A percentile compares a stretch with the other conserved stretches of the same genome.
Conservation (phyloP, 2,329 filamentous ascomycete species). For the Colletotrichum incanum region DNA sequence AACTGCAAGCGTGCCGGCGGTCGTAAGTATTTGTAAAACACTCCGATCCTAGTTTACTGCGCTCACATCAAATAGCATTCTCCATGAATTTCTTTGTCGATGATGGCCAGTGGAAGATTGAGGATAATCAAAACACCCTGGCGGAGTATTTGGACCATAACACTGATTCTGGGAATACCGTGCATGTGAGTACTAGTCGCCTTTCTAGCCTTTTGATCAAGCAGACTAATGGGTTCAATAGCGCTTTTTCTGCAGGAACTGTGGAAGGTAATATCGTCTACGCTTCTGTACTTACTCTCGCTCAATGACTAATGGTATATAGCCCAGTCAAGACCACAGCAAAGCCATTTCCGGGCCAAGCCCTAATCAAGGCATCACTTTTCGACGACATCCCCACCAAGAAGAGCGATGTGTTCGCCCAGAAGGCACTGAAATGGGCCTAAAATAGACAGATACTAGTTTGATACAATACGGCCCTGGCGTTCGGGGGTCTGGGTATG, state of each 20-base stretch:
- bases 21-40: neutral
- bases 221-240: neutral
- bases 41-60: neutral
- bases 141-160: slow-evolving; percentile 31
- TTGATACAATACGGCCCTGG: neutral
- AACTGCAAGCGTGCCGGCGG: slow-evolving; percentile 40
- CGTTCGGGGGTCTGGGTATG: too few relatives aligned
- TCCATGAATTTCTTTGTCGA: slow-evolving; percentile 34
- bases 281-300: neutral
- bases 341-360: slow-evolving; percentile 7
- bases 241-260: slow-evolving; percentile 35
- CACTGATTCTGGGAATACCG: slow-evolving; percentile 31
- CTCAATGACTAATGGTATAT: neutral
- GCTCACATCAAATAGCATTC: slow-evolving; percentile 2
- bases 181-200: slow-evolving; percentile 17
- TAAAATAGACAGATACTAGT: neutral
- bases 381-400: slow-evolving; percentile 33
- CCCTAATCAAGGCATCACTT: slow-evolving; percentile 33
- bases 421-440: slow-evolving; percentile 23
- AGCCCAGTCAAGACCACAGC: slow-evolving; percentile 26
- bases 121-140: slow-evolving; percentile 22
- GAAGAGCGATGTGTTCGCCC: slow-evolving; percentile 8
- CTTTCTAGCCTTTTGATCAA: accelerated
- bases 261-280: slow-evolving; percentile 21
- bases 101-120: slow-evolving; percentile 20